Conservation (phyloP, 2,329 filamentous ascomycete genomes). For the Acrocalymma vagum region DNA sequence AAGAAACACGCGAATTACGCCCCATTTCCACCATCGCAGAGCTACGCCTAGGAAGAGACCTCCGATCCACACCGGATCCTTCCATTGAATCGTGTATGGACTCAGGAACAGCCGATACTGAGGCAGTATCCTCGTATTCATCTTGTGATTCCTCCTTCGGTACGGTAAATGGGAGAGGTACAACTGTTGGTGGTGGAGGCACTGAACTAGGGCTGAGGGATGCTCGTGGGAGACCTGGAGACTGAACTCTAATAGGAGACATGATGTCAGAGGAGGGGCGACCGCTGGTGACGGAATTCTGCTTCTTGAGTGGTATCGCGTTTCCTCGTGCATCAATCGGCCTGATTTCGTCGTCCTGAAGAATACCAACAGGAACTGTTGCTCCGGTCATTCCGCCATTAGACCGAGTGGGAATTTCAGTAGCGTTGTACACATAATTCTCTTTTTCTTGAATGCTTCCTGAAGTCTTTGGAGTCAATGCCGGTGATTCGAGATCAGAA, state of each 20-base stretch:
- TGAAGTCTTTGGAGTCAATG: conserved; percentile 41
- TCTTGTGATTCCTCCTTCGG: conserved; percentile 54
- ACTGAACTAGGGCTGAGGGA: conserved; percentile 41
- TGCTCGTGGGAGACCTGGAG: conserved; percentile 19
- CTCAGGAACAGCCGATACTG: conserved; percentile 66
- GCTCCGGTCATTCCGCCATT: conserved; percentile 54
- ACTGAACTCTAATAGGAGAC: conserved; percentile 4
- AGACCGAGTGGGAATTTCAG: conserved; percentile 65
- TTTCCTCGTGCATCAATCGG: conserved; percentile 42
- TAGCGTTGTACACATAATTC: conserved; percentile 54
- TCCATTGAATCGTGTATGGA: conserved; percentile 25
- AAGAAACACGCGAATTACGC: conserved; percentile 18
- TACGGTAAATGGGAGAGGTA: conserved; percentile 73
- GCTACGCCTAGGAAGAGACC: conserved; percentile 47
- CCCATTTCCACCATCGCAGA: conserved; percentile 42
- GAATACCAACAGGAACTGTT: conserved; percentile 63
- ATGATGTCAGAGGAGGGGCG: conserved; percentile 12
- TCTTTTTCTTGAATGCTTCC: conserved; percentile 44
- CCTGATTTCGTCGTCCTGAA: conserved; percentile 57
- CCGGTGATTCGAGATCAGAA: conserved; percentile 60
- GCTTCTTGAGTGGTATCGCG: conserved; percentile 21
- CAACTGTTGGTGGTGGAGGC: conserved; percentile 61
- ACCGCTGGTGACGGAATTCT: conserved; percentile 10
- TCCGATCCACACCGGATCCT: conserved; percentile 9
- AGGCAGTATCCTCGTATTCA: conserved; percentile 58